Base-by-base conservation (phyloP, 1,284 basidiomycete species). In the Leccinum angustisporum region DNA sequence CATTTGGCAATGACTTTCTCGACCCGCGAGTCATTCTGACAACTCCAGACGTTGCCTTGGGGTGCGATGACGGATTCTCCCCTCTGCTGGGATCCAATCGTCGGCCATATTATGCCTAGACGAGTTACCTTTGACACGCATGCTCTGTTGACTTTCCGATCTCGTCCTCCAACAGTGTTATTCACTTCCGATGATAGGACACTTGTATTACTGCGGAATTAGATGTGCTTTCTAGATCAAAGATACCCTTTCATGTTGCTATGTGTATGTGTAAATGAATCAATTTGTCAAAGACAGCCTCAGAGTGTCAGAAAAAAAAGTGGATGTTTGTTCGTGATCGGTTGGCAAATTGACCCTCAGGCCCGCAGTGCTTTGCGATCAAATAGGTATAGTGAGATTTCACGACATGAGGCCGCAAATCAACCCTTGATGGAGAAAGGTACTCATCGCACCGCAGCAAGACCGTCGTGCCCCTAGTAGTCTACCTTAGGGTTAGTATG, bases 1-100 rank as follows among this genome's bases (percentile, higher is more conserved):
- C 73, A 7, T 73, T 71, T 43, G 33, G 38, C 38, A 53, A 56
- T 43, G 61, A 63, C 16, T 73, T 68, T 33, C 65, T 76, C 4
- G 75, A 74, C 36, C 69, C 72, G 7, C 68, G 61, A 11, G 67
- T 74, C 16, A 66, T 75, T 13, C 66, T 75, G 0, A 56, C 69
- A 3, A 59, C 59, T 43, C 40, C 64, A 25, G 70, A 72, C n/a
- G 38, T 58, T 34, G 61, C 61, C 50, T 36, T 75, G 57, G 69
- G 63, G 5, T 67, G 65, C n/a, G 69, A 75, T 2, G 65, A 62
- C 33, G 65, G 64, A 18, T 74, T 68, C 43, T 59, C 71, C 4
- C 61, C 65, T 13, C 63, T 73, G 51, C 61, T 73, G 38, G 67
- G 55, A 2, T 61, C 66, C 9, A 61, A 66, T 13, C 73, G 63